These are phyloP conservation scores for Hemileccinum rubropunctum DNA, from an alignment of 768 basidiomycete genomes.

Conservation along the genomic window DNA sequence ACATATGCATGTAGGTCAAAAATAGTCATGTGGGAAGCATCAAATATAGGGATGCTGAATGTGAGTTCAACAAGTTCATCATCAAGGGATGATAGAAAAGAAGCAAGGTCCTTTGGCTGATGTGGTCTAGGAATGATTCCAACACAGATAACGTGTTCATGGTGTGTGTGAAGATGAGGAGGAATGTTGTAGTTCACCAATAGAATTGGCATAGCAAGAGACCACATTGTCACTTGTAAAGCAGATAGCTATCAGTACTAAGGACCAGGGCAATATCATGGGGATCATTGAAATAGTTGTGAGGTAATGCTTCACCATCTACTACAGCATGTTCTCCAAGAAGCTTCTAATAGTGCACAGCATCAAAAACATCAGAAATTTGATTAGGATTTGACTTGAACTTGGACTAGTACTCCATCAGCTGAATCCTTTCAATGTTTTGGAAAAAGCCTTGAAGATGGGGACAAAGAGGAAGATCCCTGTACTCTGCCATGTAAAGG, in stretches of 20 bases:
- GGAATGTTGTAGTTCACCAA: slow-evolving; percentile 43
- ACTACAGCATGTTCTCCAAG: slow-evolving; percentile 23
- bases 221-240: slow-evolving; percentile 27
- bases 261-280: slow-evolving; percentile 43
- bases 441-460: slow-evolving; percentile 29
- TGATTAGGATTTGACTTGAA: background rate
- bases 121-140: slow-evolving; percentile 47
- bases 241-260: slow-evolving; percentile 41
- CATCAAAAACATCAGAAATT: slow-evolving; percentile 36
- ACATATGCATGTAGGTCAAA: slow-evolving; percentile 31
- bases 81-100: slow-evolving; percentile 27
- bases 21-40: too few relatives aligned
- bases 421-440: slow-evolving; percentile 16
- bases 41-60: too few relatives aligned
- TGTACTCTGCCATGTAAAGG: background rate
- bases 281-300: slow-evolving; percentile 35
- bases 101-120: slow-evolving; percentile 38
- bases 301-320: slow-evolving; percentile 17
- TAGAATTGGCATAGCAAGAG: slow-evolving; percentile 41
- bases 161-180: slow-evolving; percentile 36
- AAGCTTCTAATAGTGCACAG: slow-evolving; percentile 30
- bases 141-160: slow-evolving; percentile 35
- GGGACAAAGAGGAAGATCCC: slow-evolving; percentile 26
- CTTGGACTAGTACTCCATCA: background rate
- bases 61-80: too few relatives aligned